A percentile compares a stretch with the other conserved stretches of the same genome.
phyloP scores from a whole-genome alignment of 495 filamentous ascomycete genomes.

The Amniculicola lignicola region DNA sequence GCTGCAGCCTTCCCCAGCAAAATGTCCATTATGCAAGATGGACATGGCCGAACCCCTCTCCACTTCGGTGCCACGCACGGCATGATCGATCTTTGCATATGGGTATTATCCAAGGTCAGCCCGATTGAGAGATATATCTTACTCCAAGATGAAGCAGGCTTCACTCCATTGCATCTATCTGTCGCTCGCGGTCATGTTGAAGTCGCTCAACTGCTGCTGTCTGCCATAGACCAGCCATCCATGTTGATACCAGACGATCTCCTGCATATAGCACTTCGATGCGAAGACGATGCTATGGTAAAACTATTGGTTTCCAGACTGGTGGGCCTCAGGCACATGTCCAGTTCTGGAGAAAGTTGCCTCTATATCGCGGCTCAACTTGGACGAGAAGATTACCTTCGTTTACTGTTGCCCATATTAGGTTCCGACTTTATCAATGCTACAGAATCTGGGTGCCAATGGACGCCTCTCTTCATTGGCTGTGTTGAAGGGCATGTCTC shows the following conservation, averaged over 20 bases:
- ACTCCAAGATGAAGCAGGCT: conserved; percentile 8
- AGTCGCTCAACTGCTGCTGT: conserved; percentile 2
- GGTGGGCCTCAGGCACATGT: conserved; percentile 4
- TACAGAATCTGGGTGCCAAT: conserved; percentile 1
- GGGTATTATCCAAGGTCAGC: conserved; percentile 2
- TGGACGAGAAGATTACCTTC: conserved; percentile 7
- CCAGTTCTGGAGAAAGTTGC: conserved; percentile 3
- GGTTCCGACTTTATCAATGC: conserved; percentile 2
- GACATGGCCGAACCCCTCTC: conserved; percentile 1
- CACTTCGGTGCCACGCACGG: conserved; percentile 6
- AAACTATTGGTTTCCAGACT: conserved; percentile 6
- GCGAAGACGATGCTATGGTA: conserved; percentile 6
- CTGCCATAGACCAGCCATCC: conserved; percentile 4
- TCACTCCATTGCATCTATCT: conserved; percentile 7
- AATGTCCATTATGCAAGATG: conserved; percentile 1
- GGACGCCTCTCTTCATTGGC: conserved; percentile 9
- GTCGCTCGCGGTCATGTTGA: conserved; percentile 10
- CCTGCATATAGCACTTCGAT: conserved; percentile 1
- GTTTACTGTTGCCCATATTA: conserved; percentile 1
- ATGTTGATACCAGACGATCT: conserved; percentile 10
- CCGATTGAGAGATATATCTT: conserved; percentile 3
- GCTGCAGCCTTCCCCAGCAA: background rate
- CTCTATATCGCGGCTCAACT: conserved; percentile 2
- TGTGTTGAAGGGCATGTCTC: background rate
- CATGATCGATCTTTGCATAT: conserved; percentile 9